Evolutionary conservation across 2,329 filamentous ascomycete species (phyloP).

Genomic region (Magnaporthiopsis rhizophila): DNA sequence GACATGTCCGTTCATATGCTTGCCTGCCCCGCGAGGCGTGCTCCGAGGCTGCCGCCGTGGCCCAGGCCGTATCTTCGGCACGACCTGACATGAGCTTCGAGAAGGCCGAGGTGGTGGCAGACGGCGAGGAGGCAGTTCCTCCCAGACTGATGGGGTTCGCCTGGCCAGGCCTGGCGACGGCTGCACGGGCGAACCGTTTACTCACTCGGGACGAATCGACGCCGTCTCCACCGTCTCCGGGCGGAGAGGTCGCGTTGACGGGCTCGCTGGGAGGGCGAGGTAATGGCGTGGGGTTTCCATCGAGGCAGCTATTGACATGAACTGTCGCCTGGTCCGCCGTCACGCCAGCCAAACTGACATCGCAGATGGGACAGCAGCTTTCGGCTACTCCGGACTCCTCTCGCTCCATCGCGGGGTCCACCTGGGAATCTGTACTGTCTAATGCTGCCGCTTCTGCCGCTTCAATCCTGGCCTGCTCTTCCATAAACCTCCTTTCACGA

Average conservation of each 20-base stretch:
- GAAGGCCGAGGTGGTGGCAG: constrained; percentile 58
- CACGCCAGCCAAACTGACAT: constrained; percentile 50
- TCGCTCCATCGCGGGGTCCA: constrained; percentile 19
- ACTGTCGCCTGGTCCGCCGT: constrained; percentile 60
- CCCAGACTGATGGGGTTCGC: constrained; percentile 64
- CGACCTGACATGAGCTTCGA: constrained; percentile 88
- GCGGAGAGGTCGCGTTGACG: constrained; percentile 6
- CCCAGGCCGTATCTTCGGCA: constrained; percentile 86
- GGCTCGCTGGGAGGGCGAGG: constrained; percentile 22
- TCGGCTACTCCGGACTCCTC: constrained; percentile 24
- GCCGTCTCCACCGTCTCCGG: constrained; percentile 11
- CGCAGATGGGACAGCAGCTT: constrained; percentile 69
- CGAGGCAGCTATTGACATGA: constrained; percentile 90
- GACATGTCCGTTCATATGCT: constrained; percentile 82
- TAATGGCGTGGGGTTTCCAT: constrained; percentile 64
- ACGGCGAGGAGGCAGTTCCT: constrained; percentile 4
- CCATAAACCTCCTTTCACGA: constrained; percentile 62
- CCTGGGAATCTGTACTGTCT: constrained; percentile 15
- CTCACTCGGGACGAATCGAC: constrained; percentile 14
- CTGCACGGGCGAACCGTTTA: constrained; percentile 58
- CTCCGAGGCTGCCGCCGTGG: constrained; percentile 73
- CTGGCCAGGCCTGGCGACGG: constrained; percentile 70
- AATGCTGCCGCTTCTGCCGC: constrained; percentile 38
- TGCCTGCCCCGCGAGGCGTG: constrained; percentile 72
- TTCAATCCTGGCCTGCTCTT: constrained; percentile 63